A percentile compares a stretch with the other conserved stretches of the same genome.
These are phyloP conservation scores for Fomitopsis betulina DNA, from an alignment of 1,284 basidiomycete species.

Conservation along the genomic window DNA sequence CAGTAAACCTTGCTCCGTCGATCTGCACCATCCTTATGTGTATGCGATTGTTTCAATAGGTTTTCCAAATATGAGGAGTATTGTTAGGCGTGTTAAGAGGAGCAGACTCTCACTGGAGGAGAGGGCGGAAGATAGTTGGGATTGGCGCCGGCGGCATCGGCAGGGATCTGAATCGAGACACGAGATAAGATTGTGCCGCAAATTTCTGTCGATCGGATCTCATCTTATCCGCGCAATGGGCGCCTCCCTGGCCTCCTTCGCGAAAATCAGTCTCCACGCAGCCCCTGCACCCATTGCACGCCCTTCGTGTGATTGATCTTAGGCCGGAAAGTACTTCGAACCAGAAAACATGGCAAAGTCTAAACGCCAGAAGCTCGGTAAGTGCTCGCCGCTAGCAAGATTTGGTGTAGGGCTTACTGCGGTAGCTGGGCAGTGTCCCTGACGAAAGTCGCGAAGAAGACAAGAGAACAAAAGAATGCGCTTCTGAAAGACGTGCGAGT, in stretches of 20 bases:
- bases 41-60: neutral
- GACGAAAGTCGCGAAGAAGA: conserved; percentile 78
- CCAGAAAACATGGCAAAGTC: conserved; percentile 73
- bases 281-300: neutral
- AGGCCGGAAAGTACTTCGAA: neutral
- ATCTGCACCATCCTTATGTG: conserved; percentile 26
- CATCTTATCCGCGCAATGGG: conserved; percentile 5
- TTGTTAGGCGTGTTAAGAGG: neutral
- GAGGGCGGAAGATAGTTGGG: neutral
- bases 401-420: neutral
- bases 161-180: conserved; percentile 10
- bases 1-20: conserved; percentile 25
- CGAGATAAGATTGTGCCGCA: conserved; percentile 23
- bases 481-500: conserved; percentile 72
- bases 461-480: conserved; percentile 80
- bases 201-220: conserved; percentile 23
- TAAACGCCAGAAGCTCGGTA: conserved; percentile 79
- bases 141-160: conserved; percentile 4
- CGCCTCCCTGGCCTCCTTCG: neutral
- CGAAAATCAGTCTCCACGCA: neutral
- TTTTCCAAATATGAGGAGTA: conserved; percentile 7
- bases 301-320: neutral
- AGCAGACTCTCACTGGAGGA: neutral
- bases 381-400: conserved; percentile 6
- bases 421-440: conserved; percentile 53